phyloP scores from a whole-genome alignment of 768 basidiomycete species.

The Amanita thiersii region DNA sequence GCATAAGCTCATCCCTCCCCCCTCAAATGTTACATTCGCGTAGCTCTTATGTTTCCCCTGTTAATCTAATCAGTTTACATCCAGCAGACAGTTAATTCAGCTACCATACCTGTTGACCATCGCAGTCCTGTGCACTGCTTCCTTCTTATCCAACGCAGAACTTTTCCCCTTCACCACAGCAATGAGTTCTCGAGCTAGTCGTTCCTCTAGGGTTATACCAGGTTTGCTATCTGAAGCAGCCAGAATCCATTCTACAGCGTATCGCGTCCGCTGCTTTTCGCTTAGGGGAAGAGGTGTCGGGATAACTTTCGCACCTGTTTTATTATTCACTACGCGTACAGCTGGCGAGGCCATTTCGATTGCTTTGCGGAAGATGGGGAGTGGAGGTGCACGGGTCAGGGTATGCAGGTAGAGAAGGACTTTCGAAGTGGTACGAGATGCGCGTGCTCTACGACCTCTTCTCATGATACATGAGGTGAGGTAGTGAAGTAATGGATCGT shows the following conservation, averaged over 20 bases:
- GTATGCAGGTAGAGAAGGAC: conserved; percentile 68
- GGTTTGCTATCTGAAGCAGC: conserved; percentile 47
- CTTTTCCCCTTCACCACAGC: conserved; percentile 58
- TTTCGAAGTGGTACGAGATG: conserved; percentile 45
- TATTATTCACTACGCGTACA: conserved; percentile 51
- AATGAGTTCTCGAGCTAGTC: conserved; percentile 76
- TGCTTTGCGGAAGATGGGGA: conserved; percentile 73
- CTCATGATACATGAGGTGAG: conserved; percentile 54
- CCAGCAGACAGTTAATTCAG: conserved; percentile 9
- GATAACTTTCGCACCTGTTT: conserved; percentile 57
- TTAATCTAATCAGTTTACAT: not conserved
- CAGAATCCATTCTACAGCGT: conserved; percentile 67
- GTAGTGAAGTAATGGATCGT: conserved; percentile 68
- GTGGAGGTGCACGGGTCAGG: conserved; percentile 67
- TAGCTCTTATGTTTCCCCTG: conserved; percentile 7
- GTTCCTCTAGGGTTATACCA: conserved; percentile 53
- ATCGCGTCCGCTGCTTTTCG: conserved; percentile 71
- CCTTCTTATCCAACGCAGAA: conserved; percentile 52
- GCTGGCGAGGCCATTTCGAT: conserved; percentile 63
- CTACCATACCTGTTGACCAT: conserved; percentile 68
- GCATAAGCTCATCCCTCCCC: too few relatives aligned
- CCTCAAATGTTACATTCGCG: not conserved
- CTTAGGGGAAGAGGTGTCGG: conserved; percentile 63
- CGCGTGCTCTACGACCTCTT: conserved; percentile 58
- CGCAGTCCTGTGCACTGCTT: conserved; percentile 55